Evolutionary conservation across 352 stramenopile genomes (phyloP), one percentile per base, ranked within the genome.

Genomic region (Globisporangium spinosum): DNA sequence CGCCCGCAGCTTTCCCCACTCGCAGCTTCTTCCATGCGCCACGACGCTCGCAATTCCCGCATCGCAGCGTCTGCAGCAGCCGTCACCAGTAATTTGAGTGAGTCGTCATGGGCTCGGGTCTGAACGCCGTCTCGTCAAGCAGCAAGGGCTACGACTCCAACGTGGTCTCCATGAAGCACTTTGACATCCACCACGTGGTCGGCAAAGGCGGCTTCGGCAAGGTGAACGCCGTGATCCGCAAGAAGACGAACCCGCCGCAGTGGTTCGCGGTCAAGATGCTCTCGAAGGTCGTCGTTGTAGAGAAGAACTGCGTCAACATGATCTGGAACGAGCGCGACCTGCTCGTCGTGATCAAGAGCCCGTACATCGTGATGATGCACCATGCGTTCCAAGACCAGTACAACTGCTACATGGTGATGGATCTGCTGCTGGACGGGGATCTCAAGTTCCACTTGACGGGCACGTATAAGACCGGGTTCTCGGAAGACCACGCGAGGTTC

Each of bases 381-480:
- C 80, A 90, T 66, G 81, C 82, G 5, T 91, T 92, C 51, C 82
- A 91, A 34, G 82, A 92, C 60, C 34, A 61, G 0, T 67, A 79
- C 56, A 87, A 86, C 58, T 94, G 85, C 67, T 94, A 91, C 55
- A 81, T 94, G 27, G 77, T 92, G 27, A 89, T 94, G 82, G 83
- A 94, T 55, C 64, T 94, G 63, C 70, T 90, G 20, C 77, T 89
- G 9, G 85, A 83, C 1, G 85, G 85, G 22, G 85, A 94, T 53
- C 77, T 94, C 38, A 87, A 89, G 53, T 94, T 82, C 34, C 82
- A 91, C 54, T 71, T 96, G 17, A 69, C 66, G 9, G 75, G 67
- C 10, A 78, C 66, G 9, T 76, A 71, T 60, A 81, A 83, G 58
- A 64, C 67, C 23, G 85, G 88, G 22, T 95, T 97, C 53, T 40